Percentiles rank a stretch among this genome's conserved stretches.
Evolutionary conservation across 345 rosid species (phyloP).

Genomic region (Ceriops tagal): DNA sequence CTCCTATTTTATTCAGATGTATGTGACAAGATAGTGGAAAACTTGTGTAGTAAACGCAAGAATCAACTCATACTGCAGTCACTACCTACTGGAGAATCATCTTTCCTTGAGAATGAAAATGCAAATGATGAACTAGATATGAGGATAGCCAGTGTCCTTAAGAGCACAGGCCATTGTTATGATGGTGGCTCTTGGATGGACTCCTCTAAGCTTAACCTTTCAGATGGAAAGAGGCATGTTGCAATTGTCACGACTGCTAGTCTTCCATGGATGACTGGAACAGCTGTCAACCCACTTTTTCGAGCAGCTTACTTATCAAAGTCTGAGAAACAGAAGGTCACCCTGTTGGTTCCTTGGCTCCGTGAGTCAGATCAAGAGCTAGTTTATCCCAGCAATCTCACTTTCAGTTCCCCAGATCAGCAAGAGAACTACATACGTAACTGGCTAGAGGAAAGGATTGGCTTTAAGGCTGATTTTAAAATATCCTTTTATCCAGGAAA

Average conservation of each 20-base stretch:
- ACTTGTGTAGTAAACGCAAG: slow-evolving; percentile 76
- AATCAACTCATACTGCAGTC: slow-evolving; percentile 55
- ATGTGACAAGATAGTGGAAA: slow-evolving; percentile 80
- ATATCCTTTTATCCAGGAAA: slow-evolving; percentile 98
- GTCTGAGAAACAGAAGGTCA: slow-evolving; percentile 79
- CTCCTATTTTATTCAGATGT: slow-evolving; percentile 47
- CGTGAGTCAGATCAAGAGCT: slow-evolving; percentile 89
- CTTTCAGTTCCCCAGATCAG: slow-evolving; percentile 91
- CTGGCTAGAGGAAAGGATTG: slow-evolving; percentile 94
- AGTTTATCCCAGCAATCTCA: slow-evolving; percentile 81
- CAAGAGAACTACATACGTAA: slow-evolving; percentile 86
- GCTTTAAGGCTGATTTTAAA: slow-evolving; percentile 82
- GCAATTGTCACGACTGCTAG: slow-evolving; percentile 97
- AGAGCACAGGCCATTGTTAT: slow-evolving; percentile 88
- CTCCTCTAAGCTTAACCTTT: slow-evolving; percentile 41
- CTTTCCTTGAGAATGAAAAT: slow-evolving; percentile 49
- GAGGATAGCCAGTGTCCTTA: slow-evolving; percentile 89
- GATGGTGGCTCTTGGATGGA: slow-evolving; percentile 94
- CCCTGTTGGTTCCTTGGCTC: slow-evolving; percentile 97
- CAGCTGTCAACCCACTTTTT: slow-evolving; percentile 94
- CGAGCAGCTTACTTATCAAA: slow-evolving; percentile 89
- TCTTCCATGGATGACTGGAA: slow-evolving; percentile 99
- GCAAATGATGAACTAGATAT: slow-evolving; percentile 66
- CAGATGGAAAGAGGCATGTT: slow-evolving; percentile 74
- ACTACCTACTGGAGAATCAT: slow-evolving; percentile 56